Base-by-base conservation (phyloP, 2,329 filamentous ascomycete species). In the Ophiostoma novo-ulmi region DNA sequence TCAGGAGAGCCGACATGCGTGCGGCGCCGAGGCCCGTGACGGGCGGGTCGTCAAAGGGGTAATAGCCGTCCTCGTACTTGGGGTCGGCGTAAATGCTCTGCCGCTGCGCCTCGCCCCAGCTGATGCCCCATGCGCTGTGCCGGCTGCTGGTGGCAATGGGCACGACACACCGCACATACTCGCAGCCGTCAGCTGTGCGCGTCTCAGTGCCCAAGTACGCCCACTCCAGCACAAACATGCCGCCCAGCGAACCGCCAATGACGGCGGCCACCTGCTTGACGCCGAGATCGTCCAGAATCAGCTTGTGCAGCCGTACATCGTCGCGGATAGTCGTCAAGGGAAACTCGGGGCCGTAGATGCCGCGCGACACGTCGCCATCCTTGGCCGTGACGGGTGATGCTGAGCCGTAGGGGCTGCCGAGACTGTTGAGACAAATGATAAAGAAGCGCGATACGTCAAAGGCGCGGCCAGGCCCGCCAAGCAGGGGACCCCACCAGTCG, bases 21-120 rank as follows among this genome's bases (percentile, higher is more conserved):
- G 95, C 95, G 8, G 95, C 95, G 14, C 94, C 93, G 1, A 99
- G 86, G 0, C 95, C 95, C 0, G 93, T 91, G 0, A 89, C 84
- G 0, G 95, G 95, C 44, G 94, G 94, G 75, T 98, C 93, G 41
- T 91, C 86, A 76, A 95, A 96, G 0, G 88, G 77, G 78, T 98
- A 99, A 81, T 97, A 98, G 64, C 95, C 95, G 77, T 98, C 94
- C 73, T 97, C 93, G 79, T 99, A 99, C 82, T 97, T 98, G 41
- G 95, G 95, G 78, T 99, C 95, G 55, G 93, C 94, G 81, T 98
- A 99, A 78, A 99, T 98, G 84, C 91, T 94, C 81, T 95, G 92
- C 69, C 92, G 85, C 79, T 96, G 92, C 3, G 92, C 92, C 78
- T 95, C 92, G 61, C 91, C 92, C 92, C 92, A 96, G 80, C 91